phyloP scores from a whole-genome alignment of 495 filamentous ascomycete species.

The Ascobolus immersus region DNA sequence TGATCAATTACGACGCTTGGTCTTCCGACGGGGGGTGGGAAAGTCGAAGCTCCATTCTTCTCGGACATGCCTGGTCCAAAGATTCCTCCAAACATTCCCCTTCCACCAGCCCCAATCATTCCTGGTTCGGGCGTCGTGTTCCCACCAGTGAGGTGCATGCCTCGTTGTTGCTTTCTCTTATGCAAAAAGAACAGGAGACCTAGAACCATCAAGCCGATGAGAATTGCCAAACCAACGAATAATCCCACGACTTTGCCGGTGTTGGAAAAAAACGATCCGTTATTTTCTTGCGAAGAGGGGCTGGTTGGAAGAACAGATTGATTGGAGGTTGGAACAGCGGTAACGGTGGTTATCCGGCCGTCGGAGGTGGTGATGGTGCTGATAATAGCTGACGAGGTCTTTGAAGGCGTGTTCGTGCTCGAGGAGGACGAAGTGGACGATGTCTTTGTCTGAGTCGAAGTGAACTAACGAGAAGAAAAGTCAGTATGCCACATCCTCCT shows the following conservation, averaged over 20 bases:
- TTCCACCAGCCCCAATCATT: slow-evolving; percentile 8
- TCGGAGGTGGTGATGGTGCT: slow-evolving; percentile 86
- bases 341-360: slow-evolving; percentile 71
- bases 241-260: slow-evolving; percentile 16
- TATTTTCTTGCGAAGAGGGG: too few relatives aligned
- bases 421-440: too few relatives aligned
- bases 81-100: slow-evolving; percentile 10
- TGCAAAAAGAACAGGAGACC: slow-evolving; percentile 10
- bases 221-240: slow-evolving; percentile 17
- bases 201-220: slow-evolving; percentile 12
- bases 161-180: slow-evolving; percentile 7
- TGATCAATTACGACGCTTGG: slow-evolving; percentile 15
- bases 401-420: too few relatives aligned
- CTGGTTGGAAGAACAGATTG: too few relatives aligned
- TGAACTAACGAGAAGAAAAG: too few relatives aligned
- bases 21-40: too few relatives aligned
- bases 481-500: too few relatives aligned
- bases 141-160: slow-evolving; percentile 1
- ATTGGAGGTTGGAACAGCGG: too few relatives aligned
- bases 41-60: too few relatives aligned
- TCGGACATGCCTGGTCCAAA: too few relatives aligned
- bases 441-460: too few relatives aligned
- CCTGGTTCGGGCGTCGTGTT: slow-evolving; percentile 3
- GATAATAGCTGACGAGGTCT: too few relatives aligned
- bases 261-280: slow-evolving; percentile 11